A percentile compares a stretch with the other conserved stretches of the same genome.
Conservation (phyloP, 768 basidiomycete species). For the Termitomyces sp. region DNA sequence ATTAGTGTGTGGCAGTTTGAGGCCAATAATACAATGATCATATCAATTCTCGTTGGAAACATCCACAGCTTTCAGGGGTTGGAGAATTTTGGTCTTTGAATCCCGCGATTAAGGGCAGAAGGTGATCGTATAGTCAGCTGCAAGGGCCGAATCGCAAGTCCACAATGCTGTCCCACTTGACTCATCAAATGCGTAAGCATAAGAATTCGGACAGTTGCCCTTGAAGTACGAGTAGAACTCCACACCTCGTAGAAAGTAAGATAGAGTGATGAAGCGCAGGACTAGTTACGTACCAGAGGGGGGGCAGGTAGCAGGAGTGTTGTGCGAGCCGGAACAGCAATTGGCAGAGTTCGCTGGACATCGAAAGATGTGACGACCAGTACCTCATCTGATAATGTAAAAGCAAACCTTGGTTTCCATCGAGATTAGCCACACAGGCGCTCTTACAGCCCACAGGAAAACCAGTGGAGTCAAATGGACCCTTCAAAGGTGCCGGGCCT, state of each 20-base stretch:
- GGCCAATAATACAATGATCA: not conserved
- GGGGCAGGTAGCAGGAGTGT: slow-evolving; percentile 30
- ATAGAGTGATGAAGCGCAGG: slow-evolving; percentile 2
- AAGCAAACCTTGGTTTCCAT: slow-evolving; percentile 21
- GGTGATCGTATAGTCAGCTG: slow-evolving; percentile 23
- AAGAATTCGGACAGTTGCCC: slow-evolving; percentile 24
- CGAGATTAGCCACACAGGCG: slow-evolving; percentile 36
- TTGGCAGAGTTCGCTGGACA: slow-evolving; percentile 27
- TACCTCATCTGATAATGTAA: not conserved
- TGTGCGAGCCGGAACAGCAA: slow-evolving; percentile 29
- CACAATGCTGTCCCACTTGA: slow-evolving; percentile 39
- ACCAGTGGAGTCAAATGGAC: slow-evolving; percentile 41
- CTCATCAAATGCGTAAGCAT: slow-evolving; percentile 46
- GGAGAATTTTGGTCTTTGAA: not conserved
- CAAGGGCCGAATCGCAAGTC: slow-evolving; percentile 28
- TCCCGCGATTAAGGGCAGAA: slow-evolving; percentile 17
- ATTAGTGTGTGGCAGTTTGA: not conserved
- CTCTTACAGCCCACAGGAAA: slow-evolving; percentile 49
- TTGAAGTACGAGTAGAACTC: slow-evolving; percentile 23
- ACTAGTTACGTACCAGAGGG: slow-evolving; percentile 19
- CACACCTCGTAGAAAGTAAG: slow-evolving; percentile 14
- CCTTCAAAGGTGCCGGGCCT: slow-evolving; percentile 40
- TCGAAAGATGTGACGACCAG: not conserved
- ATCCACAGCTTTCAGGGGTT: not conserved
- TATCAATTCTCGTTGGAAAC: not conserved